Evolutionary conservation across 2,329 filamentous ascomycete species (phyloP), one percentile per base, ranked within the genome.

Genomic region (Chaetomium olivaceum): DNA sequence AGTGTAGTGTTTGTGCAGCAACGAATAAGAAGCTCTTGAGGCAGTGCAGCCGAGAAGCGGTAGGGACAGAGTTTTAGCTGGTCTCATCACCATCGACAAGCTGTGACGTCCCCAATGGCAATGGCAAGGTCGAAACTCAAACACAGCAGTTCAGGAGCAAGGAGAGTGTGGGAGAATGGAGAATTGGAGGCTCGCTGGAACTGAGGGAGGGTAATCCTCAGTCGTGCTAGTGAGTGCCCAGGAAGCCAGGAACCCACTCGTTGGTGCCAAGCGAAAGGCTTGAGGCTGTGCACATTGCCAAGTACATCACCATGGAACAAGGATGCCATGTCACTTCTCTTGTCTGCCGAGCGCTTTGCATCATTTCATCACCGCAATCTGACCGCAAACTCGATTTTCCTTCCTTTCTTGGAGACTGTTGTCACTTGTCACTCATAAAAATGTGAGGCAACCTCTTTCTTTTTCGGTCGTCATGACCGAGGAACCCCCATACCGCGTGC

Each of bases 1-100:
- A 29, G 31, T 39, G 48, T 23, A 39, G 58, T 23, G 52, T 27
- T 27, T 39, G 48, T 29, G 58, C 56, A 48, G n/a, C 21, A 51
- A 31, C 19, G 14, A 33, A 61, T 36, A 48, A 21, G n/a, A 48
- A 48, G 43, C 19, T 3, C 16, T 7, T 7, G 25, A 29, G 36
- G 59, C 59, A 21, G 59, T 59, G 57, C 50, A 55, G 39, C 33
- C 25, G 23, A 21, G 27, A 39, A 43, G 59, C 51, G 39, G 52
- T 62, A 50, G 29, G 29, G 60, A 36, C 39, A 12, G 27, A 12
- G n/a, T 19, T 25, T 54, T 12, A 33, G 23, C 59, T 23, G 51
- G 60, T 50, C 16, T 21, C 60, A 62, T 62, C 19, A 57, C 52
- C n/a, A n/a, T 33, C 23, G 21, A 25, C n/a, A 54, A 21, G n/a